These are phyloP conservation scores for Phytophthora citrophthora DNA, from an alignment of 352 stramenopile species.

Conservation along the genomic window DNA sequence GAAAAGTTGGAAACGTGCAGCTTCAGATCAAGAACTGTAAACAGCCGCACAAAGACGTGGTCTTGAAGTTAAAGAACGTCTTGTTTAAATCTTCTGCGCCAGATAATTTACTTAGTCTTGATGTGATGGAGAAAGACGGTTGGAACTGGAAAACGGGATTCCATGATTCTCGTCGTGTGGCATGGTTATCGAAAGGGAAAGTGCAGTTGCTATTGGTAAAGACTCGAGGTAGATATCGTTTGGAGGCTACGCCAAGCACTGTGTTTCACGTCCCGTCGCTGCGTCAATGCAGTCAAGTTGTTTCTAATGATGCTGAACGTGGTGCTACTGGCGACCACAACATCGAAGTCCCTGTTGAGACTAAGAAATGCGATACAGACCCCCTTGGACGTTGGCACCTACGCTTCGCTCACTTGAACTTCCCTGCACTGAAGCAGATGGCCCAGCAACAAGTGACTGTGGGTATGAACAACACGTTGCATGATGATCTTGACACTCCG, in stretches of 20 bases:
- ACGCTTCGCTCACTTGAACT: conserved; percentile 7
- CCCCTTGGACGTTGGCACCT: conserved; percentile 10
- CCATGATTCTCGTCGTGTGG: neutral
- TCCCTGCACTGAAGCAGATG: conserved; percentile 9
- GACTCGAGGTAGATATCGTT: conserved; percentile 1
- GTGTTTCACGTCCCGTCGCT: neutral
- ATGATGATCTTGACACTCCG: neutral
- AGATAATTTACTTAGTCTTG: conserved; percentile 15
- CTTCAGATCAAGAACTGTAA: too few species aligned
- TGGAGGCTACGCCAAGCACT: neutral
- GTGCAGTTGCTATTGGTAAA: conserved; percentile 1
- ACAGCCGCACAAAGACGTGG: too few species aligned
- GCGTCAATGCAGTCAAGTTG: neutral
- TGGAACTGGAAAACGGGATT: conserved; percentile 7
- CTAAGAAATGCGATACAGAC: neutral
- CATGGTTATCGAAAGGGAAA: conserved; percentile 3
- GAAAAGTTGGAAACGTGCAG: too few species aligned
- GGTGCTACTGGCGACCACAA: too few species aligned
- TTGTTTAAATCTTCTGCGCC: conserved; percentile 6
- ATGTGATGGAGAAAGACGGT: conserved; percentile 1
- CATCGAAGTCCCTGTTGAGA: too few species aligned
- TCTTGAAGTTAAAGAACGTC: conserved; percentile 5
- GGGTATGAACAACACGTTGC: neutral
- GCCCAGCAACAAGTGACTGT: neutral
- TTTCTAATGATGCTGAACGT: neutral